Percentiles rank a stretch among this genome's conserved stretches.
Evolutionary conservation across 2,329 filamentous ascomycete genomes (phyloP).

Genomic region (Colletotrichum melonis): DNA sequence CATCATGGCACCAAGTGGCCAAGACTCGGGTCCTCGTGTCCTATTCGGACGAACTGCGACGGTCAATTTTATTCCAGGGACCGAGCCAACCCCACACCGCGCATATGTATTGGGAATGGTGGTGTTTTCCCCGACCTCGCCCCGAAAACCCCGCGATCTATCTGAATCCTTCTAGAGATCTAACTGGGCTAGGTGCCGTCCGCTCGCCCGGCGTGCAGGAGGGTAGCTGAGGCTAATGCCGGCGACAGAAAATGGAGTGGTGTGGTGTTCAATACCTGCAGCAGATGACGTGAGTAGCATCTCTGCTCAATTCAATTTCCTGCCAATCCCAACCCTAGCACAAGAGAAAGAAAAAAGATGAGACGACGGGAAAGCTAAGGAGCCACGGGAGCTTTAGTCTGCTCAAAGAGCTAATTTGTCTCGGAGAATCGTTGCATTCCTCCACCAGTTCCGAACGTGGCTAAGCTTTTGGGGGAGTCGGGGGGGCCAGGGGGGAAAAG

Average conservation of each 20-base stretch:
- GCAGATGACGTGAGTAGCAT: neutral
- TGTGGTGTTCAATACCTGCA: neutral
- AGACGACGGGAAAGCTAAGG: neutral
- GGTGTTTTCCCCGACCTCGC: neutral
- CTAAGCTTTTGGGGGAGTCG: too few relatives aligned
- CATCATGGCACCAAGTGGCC: neutral
- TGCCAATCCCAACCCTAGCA: neutral
- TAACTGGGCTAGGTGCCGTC: constrained; percentile 12
- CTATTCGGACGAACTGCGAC: constrained; percentile 21
- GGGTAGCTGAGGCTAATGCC: neutral
- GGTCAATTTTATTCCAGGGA: constrained; percentile 17
- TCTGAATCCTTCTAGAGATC: neutral
- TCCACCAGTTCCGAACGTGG: neutral
- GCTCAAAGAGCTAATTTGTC: neutral
- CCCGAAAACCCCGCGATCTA: constrained; percentile 16
- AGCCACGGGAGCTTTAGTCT: neutral
- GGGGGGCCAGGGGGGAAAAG: neutral
- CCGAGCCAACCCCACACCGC: neutral
- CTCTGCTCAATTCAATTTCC: neutral
- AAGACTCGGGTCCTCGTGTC: neutral
- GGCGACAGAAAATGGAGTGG: neutral
- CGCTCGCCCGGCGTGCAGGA: constrained; percentile 19
- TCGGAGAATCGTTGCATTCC: neutral
- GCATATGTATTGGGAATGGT: neutral
- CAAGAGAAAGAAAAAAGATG: neutral